phyloP scores from a whole-genome alignment of 768 basidiomycete species.

The Pulveroboletus sp. region DNA sequence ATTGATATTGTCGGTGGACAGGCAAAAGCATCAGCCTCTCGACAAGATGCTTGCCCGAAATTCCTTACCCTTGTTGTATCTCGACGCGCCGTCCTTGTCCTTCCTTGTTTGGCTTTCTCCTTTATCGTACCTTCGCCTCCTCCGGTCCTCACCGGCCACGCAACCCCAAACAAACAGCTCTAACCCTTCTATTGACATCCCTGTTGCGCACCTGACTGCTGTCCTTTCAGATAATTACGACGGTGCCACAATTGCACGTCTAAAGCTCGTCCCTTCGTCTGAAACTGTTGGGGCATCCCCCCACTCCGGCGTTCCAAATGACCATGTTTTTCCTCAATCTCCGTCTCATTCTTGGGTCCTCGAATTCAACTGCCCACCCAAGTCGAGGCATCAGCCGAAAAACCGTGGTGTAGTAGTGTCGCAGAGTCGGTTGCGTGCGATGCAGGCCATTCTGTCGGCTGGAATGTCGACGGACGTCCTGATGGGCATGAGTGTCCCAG shows the following conservation, averaged over 20 bases:
- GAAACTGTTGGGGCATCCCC: conserved; percentile 13
- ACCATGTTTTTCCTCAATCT: conserved; percentile 22
- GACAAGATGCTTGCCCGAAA: conserved; percentile 59
- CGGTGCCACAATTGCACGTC: conserved; percentile 55
- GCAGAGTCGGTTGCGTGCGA: conserved; percentile 68
- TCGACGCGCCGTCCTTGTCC: conserved; percentile 61
- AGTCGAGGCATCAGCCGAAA: conserved; percentile 37
- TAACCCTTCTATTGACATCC: conserved; percentile 40
- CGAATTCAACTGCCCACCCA: conserved; percentile 53
- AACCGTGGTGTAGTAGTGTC: conserved; percentile 61
- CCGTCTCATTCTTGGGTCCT: conserved; percentile 53
- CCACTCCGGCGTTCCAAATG: conserved; percentile 18
- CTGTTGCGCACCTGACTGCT: conserved; percentile 44
- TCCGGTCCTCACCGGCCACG: conserved; percentile 32
- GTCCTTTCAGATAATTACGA: conserved; percentile 36
- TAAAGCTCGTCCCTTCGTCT: conserved; percentile 36
- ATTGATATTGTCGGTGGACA: conserved; percentile 15
- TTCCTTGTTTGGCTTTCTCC: conserved; percentile 73
- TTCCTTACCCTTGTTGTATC: conserved; percentile 67
- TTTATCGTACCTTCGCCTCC: conserved; percentile 58
- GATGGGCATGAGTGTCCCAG: conserved; percentile 19
- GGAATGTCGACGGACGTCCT: conserved; percentile 21
- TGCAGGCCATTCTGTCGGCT: conserved; percentile 56
- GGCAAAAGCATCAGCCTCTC: conserved; percentile 45
- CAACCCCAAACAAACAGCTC: conserved; percentile 13